phyloP scores from a whole-genome alignment of 805 yeast genomes.

The Candida anglica region DNA sequence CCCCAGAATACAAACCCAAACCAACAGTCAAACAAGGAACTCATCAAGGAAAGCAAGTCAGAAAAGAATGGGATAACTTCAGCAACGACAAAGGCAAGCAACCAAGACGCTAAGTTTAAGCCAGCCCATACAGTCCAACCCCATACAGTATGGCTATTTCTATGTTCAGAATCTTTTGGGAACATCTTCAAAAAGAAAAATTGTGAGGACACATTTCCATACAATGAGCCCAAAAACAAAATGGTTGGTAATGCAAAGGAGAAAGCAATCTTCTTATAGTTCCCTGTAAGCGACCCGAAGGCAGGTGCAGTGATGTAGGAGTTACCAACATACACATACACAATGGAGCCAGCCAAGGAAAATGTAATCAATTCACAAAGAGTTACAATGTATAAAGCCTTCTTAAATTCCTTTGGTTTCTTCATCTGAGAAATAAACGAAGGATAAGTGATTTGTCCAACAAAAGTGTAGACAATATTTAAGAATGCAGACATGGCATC shows the following conservation, averaged over 20 bases:
- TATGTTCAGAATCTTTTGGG: slow-evolving; percentile 37
- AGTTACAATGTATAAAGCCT: slow-evolving; percentile 52
- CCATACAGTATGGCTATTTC: slow-evolving; percentile 41
- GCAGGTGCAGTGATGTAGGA: slow-evolving; percentile 57
- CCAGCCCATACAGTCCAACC: slow-evolving; percentile 55
- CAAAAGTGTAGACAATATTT: slow-evolving; percentile 60
- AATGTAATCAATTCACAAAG: slow-evolving; percentile 46
- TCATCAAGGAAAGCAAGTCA: slow-evolving; percentile 54
- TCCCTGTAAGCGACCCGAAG: slow-evolving; percentile 46
- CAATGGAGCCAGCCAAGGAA: slow-evolving; percentile 52
- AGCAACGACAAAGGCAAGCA: slow-evolving; percentile 53
- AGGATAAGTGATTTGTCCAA: slow-evolving; percentile 62
- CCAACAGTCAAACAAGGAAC: slow-evolving; percentile 62
- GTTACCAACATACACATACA: slow-evolving; percentile 56
- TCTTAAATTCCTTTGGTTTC: slow-evolving; percentile 52
- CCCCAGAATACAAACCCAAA: slow-evolving; percentile 66
- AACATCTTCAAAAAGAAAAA: slow-evolving; percentile 48
- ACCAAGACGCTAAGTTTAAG: slow-evolving; percentile 43
- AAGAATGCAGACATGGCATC: slow-evolving; percentile 52
- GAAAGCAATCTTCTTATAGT: slow-evolving; percentile 51
- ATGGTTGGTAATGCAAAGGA: slow-evolving; percentile 61
- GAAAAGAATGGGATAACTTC: slow-evolving; percentile 65
- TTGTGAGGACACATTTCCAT: slow-evolving; percentile 51
- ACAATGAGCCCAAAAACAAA: slow-evolving; percentile 51
- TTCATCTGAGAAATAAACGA: slow-evolving; percentile 60